Conservation (phyloP, 2,329 filamentous ascomycete genomes). For the Knufia fluminis region DNA sequence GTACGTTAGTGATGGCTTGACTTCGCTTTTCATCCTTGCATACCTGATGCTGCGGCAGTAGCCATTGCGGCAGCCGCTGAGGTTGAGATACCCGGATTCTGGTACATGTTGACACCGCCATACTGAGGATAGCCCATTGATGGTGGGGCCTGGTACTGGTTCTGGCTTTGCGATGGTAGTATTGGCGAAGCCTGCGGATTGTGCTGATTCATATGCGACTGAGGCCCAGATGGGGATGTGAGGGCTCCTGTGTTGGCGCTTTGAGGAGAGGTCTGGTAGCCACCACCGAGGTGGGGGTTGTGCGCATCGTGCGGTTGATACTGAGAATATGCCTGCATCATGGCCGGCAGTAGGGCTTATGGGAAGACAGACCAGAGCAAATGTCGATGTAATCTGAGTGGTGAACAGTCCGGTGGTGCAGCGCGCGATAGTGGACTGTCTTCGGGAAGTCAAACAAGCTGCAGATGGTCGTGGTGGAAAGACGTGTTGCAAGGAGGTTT, state of each 20-base stretch:
- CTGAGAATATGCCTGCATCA: constrained; percentile 70
- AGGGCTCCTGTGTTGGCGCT: constrained; percentile 45
- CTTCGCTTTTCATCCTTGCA: constrained; percentile 49
- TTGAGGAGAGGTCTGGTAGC: constrained; percentile 54
- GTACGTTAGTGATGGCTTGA: constrained; percentile 23
- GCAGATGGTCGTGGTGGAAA: background rate
- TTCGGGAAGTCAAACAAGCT: background rate
- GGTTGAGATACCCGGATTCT: constrained; percentile 64
- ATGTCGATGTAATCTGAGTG: constrained; percentile 11
- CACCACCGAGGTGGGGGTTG: constrained; percentile 48
- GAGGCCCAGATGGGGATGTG: constrained; percentile 63
- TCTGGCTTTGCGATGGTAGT: constrained; percentile 59
- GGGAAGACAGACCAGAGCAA: constrained; percentile 12
- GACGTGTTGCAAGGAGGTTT: constrained; percentile 9
- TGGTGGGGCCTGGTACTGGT: constrained; percentile 58
- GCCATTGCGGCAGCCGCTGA: constrained; percentile 90
- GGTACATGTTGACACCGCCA: constrained; percentile 64
- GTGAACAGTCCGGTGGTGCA: background rate
- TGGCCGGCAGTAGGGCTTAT: constrained; percentile 28
- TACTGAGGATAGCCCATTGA: constrained; percentile 79
- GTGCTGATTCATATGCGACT: constrained; percentile 52
- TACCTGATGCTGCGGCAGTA: constrained; percentile 82
- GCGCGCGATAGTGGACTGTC: background rate
- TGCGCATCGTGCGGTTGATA: constrained; percentile 58
- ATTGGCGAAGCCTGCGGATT: constrained; percentile 68